Percentiles rank a stretch among this genome's conserved stretches.
phyloP scores from a whole-genome alignment of 106 monocot genomes.

The Dioscorea alata region DNA sequence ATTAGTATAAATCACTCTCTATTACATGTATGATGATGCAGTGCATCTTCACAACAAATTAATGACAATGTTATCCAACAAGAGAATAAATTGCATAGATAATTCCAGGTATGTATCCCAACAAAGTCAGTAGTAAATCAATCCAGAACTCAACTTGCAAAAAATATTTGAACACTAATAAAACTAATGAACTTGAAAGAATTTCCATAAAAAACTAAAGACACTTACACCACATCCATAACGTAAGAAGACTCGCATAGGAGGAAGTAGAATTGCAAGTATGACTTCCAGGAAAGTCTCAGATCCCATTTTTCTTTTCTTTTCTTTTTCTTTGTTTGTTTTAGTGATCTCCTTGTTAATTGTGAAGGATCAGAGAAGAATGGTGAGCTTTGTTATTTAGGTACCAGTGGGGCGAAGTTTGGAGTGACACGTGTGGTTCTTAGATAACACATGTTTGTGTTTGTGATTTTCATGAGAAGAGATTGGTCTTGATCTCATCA shows the following conservation, averaged over 20 bases:
- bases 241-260: conserved; percentile 41
- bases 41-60: too few relatives aligned
- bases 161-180: not conserved
- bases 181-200: not conserved
- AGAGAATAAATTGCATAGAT: conserved; percentile 10
- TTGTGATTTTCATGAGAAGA: too few relatives aligned
- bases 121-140: conserved; percentile 8
- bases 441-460: too few relatives aligned
- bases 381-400: too few relatives aligned
- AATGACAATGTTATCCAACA: not conserved
- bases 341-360: too few relatives aligned
- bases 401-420: too few relatives aligned
- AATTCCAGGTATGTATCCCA: conserved; percentile 13
- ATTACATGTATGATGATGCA: too few relatives aligned
- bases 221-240: conserved; percentile 39
- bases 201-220: not conserved
- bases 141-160: conserved; percentile 19
- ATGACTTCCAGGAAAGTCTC: conserved; percentile 45
- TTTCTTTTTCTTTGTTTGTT: too few relatives aligned
- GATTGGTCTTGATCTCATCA: too few relatives aligned
- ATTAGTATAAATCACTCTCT: too few relatives aligned
- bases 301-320: conserved; percentile 37
- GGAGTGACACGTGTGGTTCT: too few relatives aligned
- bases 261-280: conserved; percentile 43
- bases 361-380: too few relatives aligned